Percentiles rank a stretch among this genome's conserved stretches.
phyloP scores from a whole-genome alignment of 208 protist genomes.

The Trypanosoma brucei region DNA sequence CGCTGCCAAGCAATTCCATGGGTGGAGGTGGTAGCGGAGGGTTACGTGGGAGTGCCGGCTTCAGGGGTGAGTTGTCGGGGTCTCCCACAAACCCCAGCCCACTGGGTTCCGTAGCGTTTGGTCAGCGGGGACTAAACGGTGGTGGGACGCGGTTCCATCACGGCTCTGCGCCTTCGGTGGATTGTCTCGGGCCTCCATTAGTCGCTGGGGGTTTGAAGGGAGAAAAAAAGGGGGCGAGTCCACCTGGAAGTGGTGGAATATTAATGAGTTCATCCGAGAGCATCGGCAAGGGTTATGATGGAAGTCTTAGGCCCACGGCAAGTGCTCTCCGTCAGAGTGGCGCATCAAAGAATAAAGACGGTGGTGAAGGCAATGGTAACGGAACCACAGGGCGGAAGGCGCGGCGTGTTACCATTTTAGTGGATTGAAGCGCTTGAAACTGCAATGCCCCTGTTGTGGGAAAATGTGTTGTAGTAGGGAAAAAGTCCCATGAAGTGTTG shows the following conservation, averaged over 20 bases:
- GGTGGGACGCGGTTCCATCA: background rate
- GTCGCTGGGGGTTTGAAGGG: background rate
- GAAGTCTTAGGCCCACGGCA: constrained; percentile 3
- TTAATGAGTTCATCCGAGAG: constrained; percentile 7
- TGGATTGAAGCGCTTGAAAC: constrained; percentile 26
- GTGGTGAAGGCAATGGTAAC: constrained; percentile 6
- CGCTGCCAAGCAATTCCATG: background rate
- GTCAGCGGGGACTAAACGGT: background rate
- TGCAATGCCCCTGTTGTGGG: no score
- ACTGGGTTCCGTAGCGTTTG: background rate
- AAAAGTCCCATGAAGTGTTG: no score
- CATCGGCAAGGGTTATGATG: constrained; percentile 15
- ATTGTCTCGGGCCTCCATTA: background rate
- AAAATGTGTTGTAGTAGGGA: no score
- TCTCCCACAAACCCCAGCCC: background rate
- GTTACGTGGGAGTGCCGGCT: constrained; percentile 8
- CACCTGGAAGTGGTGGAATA: constrained; percentile 7
- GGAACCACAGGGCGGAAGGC: constrained; percentile 24
- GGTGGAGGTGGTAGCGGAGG: background rate
- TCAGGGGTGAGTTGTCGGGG: background rate
- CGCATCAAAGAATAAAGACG: constrained; percentile 24
- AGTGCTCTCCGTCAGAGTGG: constrained; percentile 37
- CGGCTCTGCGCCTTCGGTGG: background rate
- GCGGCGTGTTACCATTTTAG: constrained; percentile 44
- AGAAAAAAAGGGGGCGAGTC: background rate